Evolutionary conservation across 2,329 filamentous ascomycete genomes (phyloP), one percentile per base, ranked within the genome.

Genomic region (Talaromyces sp.): DNA sequence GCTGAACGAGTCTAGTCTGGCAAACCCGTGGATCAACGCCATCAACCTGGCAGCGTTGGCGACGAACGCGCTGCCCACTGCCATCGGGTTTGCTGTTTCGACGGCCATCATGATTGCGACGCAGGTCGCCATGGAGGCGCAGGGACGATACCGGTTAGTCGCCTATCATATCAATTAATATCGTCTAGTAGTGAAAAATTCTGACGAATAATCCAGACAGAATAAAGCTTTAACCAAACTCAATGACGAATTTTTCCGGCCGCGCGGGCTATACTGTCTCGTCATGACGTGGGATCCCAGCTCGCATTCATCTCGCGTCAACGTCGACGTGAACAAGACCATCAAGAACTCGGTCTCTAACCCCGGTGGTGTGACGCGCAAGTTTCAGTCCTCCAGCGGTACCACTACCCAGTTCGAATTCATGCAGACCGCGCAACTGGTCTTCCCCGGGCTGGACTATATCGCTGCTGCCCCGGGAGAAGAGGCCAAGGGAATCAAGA

Each of bases 181-280:
- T 39, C 5, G 3, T 13, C 33, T 15, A 13, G 13, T 17, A 13
- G 11, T 3, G 13, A 17, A 49, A 47, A 27, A 28, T 11, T 13
- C 58, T 60, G n/a, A 60, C 17, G 22, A 25, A 54, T 3, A 10
- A 7, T 27, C n/a, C 51, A 61, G 77, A 49, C 78, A 81, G 0
- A 86, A 85, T 65, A 73, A 69, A 0, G 87, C 84, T 67, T 76
- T 88, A 13, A 78, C 85, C 65, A 72, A 75, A 36, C 78, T 85
- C 65, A 88, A 87, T 66, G 75, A 80, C 8, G 75, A 82, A 3
- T 80, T 85, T 62, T 88, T 88, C 70, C 78, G 77, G 55, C 84
- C 85, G 0, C 78, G 78, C 2, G 85, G 85, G 0, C 75, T 87
- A 0, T 83, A 81, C 70, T 81, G 78, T 63, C 73, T 84, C 22